Evolutionary conservation across 371 early-diverging fungal species (phyloP), one percentile per base, ranked within the genome.

Genomic region (Choanephora cucurbitarum): DNA sequence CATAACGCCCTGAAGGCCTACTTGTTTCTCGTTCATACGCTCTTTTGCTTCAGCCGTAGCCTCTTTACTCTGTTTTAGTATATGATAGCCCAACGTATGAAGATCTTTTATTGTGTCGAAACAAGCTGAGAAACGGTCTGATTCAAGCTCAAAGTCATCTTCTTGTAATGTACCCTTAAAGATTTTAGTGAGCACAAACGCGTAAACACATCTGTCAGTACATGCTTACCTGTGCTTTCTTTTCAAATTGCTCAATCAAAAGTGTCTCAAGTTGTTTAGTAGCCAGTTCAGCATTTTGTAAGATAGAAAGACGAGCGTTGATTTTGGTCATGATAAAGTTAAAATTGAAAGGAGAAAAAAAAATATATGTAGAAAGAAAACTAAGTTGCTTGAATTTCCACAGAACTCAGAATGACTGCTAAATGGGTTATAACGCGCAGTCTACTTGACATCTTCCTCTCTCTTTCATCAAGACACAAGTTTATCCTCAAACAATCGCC

Each of bases 1-100:
- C 66, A 73, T 69, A 14, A 75, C 72, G 49, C 75, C 73, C 49
- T 79, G 79, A 23, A 79, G 67, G 10, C 66, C 73, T 5, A 73
- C 44, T 42, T 71, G 62, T 33, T 58, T 65, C 44, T 62, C 66
- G 39, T 79, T 73, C 79, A 79, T 75, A n/a, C 42, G 49, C 4
- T 53, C 48, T 53, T 72, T 75, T 31, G 75, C 75, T 17, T 79
- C 72, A 21, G 66, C 39, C 37, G 79, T 79, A n/a, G 57, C 46
- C 48, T 73, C 66, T 58, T 75, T 75, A 43, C 68, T 73, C 21
- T 70, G 64, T 5, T 63, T 62, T 14, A 62, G 66, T 8, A 47
- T 32, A 8, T 44, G 42, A 45, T 59, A 74, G 5, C 68, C 57
- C 4, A 24, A 9, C 1, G 62, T 33, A 33, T 73, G 70, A 21